Base-by-base conservation (phyloP, 306 rosid species). In the Cotoneaster glaucophyllus region DNA sequence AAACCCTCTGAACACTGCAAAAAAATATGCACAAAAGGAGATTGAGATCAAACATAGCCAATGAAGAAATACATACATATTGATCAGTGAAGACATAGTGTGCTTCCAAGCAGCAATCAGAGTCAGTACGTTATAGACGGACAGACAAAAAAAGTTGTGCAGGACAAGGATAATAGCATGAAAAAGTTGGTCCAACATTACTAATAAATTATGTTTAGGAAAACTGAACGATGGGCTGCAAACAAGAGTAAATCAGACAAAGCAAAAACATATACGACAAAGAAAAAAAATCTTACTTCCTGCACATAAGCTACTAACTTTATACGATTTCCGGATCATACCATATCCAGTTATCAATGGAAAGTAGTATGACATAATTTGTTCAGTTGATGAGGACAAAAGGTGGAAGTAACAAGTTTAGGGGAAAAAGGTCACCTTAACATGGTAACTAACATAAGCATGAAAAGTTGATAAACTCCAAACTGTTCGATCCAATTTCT, bases 401-500 rank as follows among this genome's bases (percentile, higher is more conserved):
- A 24, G 48, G 45, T 17, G 11, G 25, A 53, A 39, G 9, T 56
- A 85, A 70, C 64, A 59, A 77, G 70, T 57, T 39, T 34, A 43
- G 76, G 45, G 17, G 11, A 45, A 65, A 69, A 75, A 85, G 24
- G 65, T 58, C 79, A 95, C 98, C 97, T 95, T 95, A 79, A 95
- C 98, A 79, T 95, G 98, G 83, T 95, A 95, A 82, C 97, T 90
- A 82, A 95, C 98, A 77, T 95, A 95, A 59, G 97, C 97, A 67
- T 92, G 96, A 77, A 95, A 95, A 29, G 97, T 90, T 43, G 98
- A 92, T 75, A 95, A 83, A 87, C 84, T 95, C 97, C 97, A 92
- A 56, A 90, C 97, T 2, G 93, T 86, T 58, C 92, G 93, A 78
- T 95, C 85, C 85, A 95, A 82, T 79, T 87, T 95, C 67, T 78